Conservation (phyloP, 352 stramenopile genomes). For the Globisporangium ultimum region DNA sequence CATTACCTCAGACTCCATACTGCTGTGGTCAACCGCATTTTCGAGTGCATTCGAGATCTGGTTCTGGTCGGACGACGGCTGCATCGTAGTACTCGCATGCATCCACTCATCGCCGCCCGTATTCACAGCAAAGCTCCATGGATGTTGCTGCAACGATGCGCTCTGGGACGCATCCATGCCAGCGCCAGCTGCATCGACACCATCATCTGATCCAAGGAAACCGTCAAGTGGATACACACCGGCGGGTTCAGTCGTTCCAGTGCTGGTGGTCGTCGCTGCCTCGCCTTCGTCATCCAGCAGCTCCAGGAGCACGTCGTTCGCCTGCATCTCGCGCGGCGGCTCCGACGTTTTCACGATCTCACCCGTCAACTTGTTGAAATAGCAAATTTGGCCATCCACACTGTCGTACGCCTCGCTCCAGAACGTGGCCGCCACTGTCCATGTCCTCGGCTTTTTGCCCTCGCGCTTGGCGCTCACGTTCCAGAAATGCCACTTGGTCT, state of each 20-base stretch:
- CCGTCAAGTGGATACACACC: no score
- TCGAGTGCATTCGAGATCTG: not conserved
- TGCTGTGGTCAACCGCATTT: not conserved
- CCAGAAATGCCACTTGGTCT: slow-evolving; percentile 81
- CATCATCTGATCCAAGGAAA: no score
- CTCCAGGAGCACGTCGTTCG: slow-evolving; percentile 65
- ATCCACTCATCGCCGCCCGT: not conserved
- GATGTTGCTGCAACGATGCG: not conserved
- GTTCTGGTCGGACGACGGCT: not conserved
- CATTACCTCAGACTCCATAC: not conserved
- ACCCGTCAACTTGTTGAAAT: slow-evolving; percentile 70
- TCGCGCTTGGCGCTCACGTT: slow-evolving; percentile 45
- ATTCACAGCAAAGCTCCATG: not conserved
- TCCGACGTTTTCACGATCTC: slow-evolving; percentile 47
- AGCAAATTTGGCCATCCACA: slow-evolving; percentile 54
- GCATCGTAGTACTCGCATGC: not conserved
- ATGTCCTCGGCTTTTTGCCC: slow-evolving; percentile 36
- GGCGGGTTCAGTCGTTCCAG: no score
- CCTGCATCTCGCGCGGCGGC: slow-evolving; percentile 61
- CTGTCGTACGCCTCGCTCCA: slow-evolving; percentile 78
- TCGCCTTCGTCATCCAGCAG: slow-evolving; percentile 33
- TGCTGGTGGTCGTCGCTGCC: no score
- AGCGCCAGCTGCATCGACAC: no score
- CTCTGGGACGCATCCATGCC: no score
- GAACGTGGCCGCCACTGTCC: slow-evolving; percentile 55